Evolutionary conservation across 345 rosid genomes (phyloP), one percentile per base, ranked within the genome.

Genomic region (Brassica incana): DNA sequence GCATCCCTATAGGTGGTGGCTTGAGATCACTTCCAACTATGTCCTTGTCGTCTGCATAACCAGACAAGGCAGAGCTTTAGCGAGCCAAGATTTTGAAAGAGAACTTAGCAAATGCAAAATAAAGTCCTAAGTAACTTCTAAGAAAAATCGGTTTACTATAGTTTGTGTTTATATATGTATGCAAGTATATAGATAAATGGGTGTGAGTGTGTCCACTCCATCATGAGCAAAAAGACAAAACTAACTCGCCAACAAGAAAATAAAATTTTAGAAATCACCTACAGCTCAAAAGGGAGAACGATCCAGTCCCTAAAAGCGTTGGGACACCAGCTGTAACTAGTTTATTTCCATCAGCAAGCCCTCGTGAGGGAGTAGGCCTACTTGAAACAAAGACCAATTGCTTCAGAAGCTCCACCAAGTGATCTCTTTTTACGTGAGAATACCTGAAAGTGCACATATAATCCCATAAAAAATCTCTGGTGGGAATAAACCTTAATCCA

Each of bases 391-490:
- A 71, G 73, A 95, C 80, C 80, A 93, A 84, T 84, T 93, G 97
- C 90, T 88, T 93, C 87, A 96, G 83, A 82, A 96, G 99, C 91
- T 92, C 90, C 62, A 90, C 91, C 89, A 96, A 84, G 86, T 96
- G 99, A 81, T 92, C 94, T 63, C 81, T 87, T 87, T 86, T 93
- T 70, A 93, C 74, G 76, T 95, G 95, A 82, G 93, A 89, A 83
- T 91, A 86, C 92, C 99, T 95, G 79, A 77, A 66, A 11, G 74
- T 11, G 71, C 66, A 84, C 64, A 81, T 69, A 79, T 32, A 77
- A 77, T 35, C 20, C 52, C 69, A 74, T 27, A 33, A 33, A 59
- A 59, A 27, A 80, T 1, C 7, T 54, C 61, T 59, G 58, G 12
- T 58, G 67, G 65, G 18, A 77, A 72, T 58, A 77, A 32, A 25